Conservation (phyloP, 2,329 filamentous ascomycete genomes). For the Pseudogymnoascus sp. region DNA sequence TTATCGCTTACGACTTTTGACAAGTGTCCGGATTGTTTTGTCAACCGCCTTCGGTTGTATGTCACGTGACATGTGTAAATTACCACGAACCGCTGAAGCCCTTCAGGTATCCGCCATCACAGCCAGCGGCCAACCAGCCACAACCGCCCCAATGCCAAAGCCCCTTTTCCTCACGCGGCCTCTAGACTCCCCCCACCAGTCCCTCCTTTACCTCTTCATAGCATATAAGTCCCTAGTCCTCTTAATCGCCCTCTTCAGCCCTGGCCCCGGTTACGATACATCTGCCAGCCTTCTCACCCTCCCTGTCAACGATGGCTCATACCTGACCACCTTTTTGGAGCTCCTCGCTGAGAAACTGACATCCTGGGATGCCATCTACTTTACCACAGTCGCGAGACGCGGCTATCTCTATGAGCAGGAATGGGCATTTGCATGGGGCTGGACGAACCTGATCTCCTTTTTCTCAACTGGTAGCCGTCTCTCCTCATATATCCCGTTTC, state of each 20-base stretch:
- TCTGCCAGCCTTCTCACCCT: slow-evolving; percentile 52
- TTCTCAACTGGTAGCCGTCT: slow-evolving; percentile 20
- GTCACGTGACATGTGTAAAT: neutral
- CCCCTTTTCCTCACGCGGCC: slow-evolving; percentile 1
- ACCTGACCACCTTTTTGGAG: slow-evolving; percentile 12
- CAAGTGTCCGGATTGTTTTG: too few species aligned
- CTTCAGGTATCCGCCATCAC: neutral
- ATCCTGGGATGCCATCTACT: slow-evolving; percentile 80
- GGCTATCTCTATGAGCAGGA: slow-evolving; percentile 74
- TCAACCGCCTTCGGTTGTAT: too few species aligned
- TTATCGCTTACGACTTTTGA: too few species aligned
- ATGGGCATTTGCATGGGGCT: slow-evolving; percentile 68
- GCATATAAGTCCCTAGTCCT: slow-evolving; percentile 62
- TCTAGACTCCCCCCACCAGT: slow-evolving; percentile 1
- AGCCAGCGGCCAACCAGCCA: neutral
- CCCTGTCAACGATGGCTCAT: neutral
- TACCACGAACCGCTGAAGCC: neutral
- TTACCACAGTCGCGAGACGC: slow-evolving; percentile 51
- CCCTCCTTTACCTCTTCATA: neutral
- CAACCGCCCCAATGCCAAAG: neutral
- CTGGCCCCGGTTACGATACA: slow-evolving; percentile 67
- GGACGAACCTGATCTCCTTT: slow-evolving; percentile 35
- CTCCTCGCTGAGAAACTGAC: slow-evolving; percentile 44
- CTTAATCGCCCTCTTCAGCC: slow-evolving; percentile 49
- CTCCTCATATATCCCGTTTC: neutral